These are phyloP conservation scores for Boletus reticuloceps DNA, from an alignment of 768 basidiomycete species.

Conservation along the genomic window DNA sequence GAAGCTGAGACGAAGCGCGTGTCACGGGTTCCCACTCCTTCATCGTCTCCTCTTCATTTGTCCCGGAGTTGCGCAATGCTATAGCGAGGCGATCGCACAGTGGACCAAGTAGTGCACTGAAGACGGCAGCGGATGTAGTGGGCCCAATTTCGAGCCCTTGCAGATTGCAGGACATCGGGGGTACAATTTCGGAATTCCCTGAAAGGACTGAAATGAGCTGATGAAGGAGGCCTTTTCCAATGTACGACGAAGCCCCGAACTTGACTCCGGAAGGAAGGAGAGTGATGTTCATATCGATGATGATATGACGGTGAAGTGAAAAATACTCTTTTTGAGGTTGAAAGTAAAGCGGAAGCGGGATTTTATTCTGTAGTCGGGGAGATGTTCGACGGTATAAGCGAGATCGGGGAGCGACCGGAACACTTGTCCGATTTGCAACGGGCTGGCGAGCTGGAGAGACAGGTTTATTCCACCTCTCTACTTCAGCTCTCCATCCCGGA, in stretches of 20 bases:
- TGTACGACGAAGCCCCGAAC: slow-evolving; percentile 52
- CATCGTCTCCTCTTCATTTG: slow-evolving; percentile 18
- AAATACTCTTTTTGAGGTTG: slow-evolving; percentile 8
- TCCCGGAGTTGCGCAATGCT: slow-evolving; percentile 35
- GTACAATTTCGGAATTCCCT: slow-evolving; percentile 20
- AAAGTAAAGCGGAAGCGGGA: slow-evolving; percentile 15
- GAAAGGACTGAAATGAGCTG: slow-evolving; percentile 48
- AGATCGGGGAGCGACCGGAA: slow-evolving; percentile 5
- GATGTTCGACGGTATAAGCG: slow-evolving; percentile 15
- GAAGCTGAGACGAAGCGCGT: slow-evolving; percentile 41
- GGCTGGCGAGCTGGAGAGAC: slow-evolving; percentile 13
- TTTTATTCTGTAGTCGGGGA: slow-evolving; percentile 7
- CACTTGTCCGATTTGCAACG: slow-evolving; percentile 1
- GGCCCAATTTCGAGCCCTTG: slow-evolving; percentile 45
- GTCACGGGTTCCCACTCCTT: slow-evolving; percentile 41
- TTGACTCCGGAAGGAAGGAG: slow-evolving; percentile 49
- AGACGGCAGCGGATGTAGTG: slow-evolving; percentile 39
- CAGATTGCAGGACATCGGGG: slow-evolving; percentile 32
- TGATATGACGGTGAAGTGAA: slow-evolving; percentile 22
- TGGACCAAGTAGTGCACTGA: slow-evolving; percentile 45
- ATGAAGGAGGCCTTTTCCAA: slow-evolving; percentile 58
- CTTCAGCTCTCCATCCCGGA: slow-evolving; percentile 35
- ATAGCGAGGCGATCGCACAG: slow-evolving; percentile 45
- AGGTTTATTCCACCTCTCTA: slow-evolving; percentile 31
- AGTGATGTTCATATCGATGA: slow-evolving; percentile 51